phyloP scores from a whole-genome alignment of 1,139 yeast species.

The Scheffersomyces illinoinensis region DNA sequence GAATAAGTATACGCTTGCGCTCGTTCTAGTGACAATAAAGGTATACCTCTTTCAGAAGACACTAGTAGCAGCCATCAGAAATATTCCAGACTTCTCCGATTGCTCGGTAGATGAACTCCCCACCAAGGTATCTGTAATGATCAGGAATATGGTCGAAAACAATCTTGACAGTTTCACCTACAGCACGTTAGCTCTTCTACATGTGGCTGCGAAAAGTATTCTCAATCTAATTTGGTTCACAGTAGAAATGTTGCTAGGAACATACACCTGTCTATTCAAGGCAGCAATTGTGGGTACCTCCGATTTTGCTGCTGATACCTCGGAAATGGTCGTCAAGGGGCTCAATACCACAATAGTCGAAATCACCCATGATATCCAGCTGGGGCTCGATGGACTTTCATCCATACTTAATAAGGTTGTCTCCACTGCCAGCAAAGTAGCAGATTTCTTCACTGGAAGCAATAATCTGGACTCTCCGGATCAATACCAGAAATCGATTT shows the following conservation, averaged over 20 bases:
- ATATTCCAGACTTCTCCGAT: conserved; percentile 32
- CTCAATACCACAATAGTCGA: conserved; percentile 62
- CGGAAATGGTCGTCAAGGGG: conserved; percentile 57
- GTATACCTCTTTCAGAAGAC: conserved; percentile 48
- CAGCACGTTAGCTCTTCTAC: conserved; percentile 12
- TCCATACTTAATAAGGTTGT: conserved; percentile 49
- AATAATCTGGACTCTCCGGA: conserved; percentile 18
- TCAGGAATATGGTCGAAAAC: conserved; percentile 39
- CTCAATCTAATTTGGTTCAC: conserved; percentile 64
- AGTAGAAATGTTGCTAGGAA: conserved; percentile 75
- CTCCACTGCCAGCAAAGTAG: conserved; percentile 47
- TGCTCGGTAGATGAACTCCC: conserved; percentile 54
- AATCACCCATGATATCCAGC: conserved; percentile 59
- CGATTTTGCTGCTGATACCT: conserved; percentile 70
- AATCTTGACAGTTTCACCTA: conserved; percentile 7
- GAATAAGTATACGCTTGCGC: conserved; percentile 52
- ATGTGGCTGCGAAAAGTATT: conserved; percentile 51
- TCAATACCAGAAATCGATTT: conserved; percentile 43
- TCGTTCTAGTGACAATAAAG: conserved; percentile 50
- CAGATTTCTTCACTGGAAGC: conserved; percentile 54
- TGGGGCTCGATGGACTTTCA: conserved; percentile 58
- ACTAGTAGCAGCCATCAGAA: conserved; percentile 36
- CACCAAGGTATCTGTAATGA: conserved; percentile 51
- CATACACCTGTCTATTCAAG: conserved; percentile 78
- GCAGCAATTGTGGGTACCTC: conserved; percentile 74